These are phyloP conservation scores for Nephelium lappaceum DNA, from an alignment of 345 rosid genomes.

Conservation along the genomic window DNA sequence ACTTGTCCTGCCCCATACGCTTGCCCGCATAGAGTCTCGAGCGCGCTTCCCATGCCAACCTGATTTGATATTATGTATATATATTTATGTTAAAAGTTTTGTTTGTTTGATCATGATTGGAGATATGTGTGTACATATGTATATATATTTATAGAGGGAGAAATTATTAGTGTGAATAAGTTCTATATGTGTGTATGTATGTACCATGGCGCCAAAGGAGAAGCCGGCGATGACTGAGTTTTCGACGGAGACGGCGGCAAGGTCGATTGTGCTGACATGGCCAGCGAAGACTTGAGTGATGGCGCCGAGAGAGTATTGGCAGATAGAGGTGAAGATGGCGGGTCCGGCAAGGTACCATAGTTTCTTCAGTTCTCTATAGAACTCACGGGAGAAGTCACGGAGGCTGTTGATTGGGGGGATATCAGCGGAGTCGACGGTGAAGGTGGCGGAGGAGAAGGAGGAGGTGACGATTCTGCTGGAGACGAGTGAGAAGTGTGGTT, in stretches of 20 bases:
- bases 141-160: too few species aligned
- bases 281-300: constrained; percentile 78
- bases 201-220: constrained; percentile 84
- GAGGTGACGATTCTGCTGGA: background rate
- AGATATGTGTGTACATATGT: too few species aligned
- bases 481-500: constrained; percentile 13
- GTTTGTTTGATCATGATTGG: too few species aligned
- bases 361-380: constrained; percentile 54
- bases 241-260: constrained; percentile 85
- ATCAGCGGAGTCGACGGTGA: constrained; percentile 51
- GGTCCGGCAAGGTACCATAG: constrained; percentile 94
- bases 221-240: constrained; percentile 95
- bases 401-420: constrained; percentile 57
- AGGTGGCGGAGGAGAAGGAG: constrained; percentile 36
- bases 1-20: constrained; percentile 85
- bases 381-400: constrained; percentile 57
- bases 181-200: background rate
- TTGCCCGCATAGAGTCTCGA: constrained; percentile 94
- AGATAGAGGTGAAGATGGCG: constrained; percentile 86
- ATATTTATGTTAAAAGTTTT: background rate
- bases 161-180: too few species aligned
- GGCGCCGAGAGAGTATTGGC: constrained; percentile 94
- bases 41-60: constrained; percentile 99
- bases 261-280: constrained; percentile 69
- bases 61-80: constrained; percentile 12